Evolutionary conservation across 768 basidiomycete genomes (phyloP).

Genomic region (Serendipita sp.): DNA sequence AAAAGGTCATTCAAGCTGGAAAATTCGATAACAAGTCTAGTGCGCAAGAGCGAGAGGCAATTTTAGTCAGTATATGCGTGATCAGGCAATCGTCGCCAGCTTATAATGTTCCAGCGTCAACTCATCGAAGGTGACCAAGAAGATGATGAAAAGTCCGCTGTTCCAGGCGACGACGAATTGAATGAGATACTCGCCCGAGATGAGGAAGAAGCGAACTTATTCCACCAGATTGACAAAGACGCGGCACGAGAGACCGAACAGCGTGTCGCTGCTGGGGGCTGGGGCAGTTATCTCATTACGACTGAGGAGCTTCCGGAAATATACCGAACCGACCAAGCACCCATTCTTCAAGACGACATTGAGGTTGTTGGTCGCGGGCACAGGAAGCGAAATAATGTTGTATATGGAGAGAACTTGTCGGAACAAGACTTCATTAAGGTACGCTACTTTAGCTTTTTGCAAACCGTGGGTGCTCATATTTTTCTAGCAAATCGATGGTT

Average conservation of each 20-base stretch:
- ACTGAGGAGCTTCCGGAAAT: conserved; percentile 84
- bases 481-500: conserved; percentile 10
- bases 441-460: conserved; percentile 14
- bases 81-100: conserved; percentile 7
- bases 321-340: conserved; percentile 73
- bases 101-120: conserved; percentile 41
- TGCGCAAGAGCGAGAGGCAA: conserved; percentile 92
- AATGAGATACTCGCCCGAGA: conserved; percentile 81
- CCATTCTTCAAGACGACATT: conserved; percentile 34
- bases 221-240: conserved; percentile 66
- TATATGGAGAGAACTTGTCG: conserved; percentile 83
- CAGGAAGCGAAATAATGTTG: conserved; percentile 65
- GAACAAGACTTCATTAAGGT: conserved; percentile 90
- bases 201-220: conserved; percentile 60
- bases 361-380: conserved; percentile 66
- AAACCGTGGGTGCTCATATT: conserved; percentile 6
- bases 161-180: conserved; percentile 88
- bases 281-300: conserved; percentile 64
- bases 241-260: conserved; percentile 56
- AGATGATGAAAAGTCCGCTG: conserved; percentile 76
- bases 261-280: conserved; percentile 55
- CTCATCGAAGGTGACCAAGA: conserved; percentile 82
- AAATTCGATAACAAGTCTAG: conserved; percentile 98
- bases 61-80: conserved; percentile 44
- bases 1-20: conserved; percentile 98